These are phyloP conservation scores for Debaryomyces fabryi DNA, from an alignment of 1,139 yeast genomes.

Conservation along the genomic window DNA sequence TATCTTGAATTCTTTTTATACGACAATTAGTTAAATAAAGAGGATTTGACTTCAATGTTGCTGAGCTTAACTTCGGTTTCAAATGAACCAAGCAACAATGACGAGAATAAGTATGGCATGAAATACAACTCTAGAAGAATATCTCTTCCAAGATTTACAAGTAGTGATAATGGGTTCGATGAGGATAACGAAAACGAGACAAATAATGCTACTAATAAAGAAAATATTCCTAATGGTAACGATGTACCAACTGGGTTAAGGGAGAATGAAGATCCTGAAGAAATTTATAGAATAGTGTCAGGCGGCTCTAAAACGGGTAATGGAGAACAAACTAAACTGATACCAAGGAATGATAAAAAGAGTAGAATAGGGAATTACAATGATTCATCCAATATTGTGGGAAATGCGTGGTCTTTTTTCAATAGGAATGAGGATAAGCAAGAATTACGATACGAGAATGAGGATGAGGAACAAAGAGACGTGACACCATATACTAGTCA, in stretches of 20 bases:
- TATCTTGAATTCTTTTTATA: background rate
- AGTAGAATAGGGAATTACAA: constrained; percentile 10
- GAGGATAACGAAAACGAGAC: background rate
- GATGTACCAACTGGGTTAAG: background rate
- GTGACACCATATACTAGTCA: constrained; percentile 13
- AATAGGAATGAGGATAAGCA: constrained; percentile 24
- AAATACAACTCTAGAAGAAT: constrained; percentile 7
- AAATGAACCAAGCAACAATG: background rate
- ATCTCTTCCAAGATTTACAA: constrained; percentile 3
- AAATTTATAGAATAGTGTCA: constrained; percentile 9
- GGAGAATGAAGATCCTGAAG: constrained; percentile 5
- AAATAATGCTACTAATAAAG: background rate
- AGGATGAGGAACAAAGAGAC: constrained; percentile 27
- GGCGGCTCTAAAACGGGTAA: constrained; percentile 4
- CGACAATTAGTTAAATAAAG: background rate
- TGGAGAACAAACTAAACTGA: constrained; percentile 7
- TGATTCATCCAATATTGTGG: constrained; percentile 26
- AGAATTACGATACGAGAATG: constrained; percentile 30
- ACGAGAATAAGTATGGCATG: background rate
- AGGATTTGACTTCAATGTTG: constrained; percentile 1
- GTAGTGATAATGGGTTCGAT: background rate
- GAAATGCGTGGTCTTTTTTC: constrained; percentile 34
- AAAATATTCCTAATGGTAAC: constrained; percentile 2
- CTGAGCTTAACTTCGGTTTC: constrained; percentile 3
- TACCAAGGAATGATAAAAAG: background rate